A percentile compares a stretch with the other conserved stretches of the same genome.
Conservation (phyloP, 1,284 basidiomycete genomes). For the Hymenochaete sp. region DNA sequence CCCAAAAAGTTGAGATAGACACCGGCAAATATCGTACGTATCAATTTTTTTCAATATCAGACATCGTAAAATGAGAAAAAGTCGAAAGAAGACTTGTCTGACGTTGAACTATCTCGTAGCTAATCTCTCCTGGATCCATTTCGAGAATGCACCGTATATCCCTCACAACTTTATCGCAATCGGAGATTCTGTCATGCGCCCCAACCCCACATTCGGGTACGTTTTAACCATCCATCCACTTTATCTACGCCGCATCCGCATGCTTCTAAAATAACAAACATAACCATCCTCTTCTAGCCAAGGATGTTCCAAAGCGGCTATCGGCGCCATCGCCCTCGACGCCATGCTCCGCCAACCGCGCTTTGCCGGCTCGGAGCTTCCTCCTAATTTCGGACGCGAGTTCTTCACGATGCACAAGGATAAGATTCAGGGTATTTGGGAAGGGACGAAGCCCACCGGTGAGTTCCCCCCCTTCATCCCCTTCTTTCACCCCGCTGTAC, state of each 20-base stretch:
- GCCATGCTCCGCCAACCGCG: constrained; percentile 1
- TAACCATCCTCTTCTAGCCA: constrained; percentile 7
- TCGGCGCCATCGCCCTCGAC: constrained; percentile 17
- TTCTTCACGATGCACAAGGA: constrained; percentile 13
- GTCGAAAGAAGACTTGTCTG: neutral
- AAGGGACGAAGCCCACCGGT: constrained; percentile 11
- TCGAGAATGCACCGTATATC: constrained; percentile 9
- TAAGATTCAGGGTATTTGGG: constrained; percentile 10
- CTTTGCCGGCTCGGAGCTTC: constrained; percentile 1
- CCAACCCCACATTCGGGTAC: constrained; percentile 17
- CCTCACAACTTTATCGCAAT: constrained; percentile 17
- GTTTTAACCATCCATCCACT: neutral
- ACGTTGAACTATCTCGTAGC: neutral
- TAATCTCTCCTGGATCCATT: constrained; percentile 5
- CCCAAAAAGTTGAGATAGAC: constrained; percentile 1
- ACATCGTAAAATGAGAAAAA: neutral
- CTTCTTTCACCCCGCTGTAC: too few species aligned
- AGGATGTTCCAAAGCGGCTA: constrained; percentile 15
- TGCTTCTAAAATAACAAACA: neutral
- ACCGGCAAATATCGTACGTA: constrained; percentile 7
- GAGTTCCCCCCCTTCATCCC: neutral
- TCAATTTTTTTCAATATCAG: neutral
- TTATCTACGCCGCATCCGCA: neutral
- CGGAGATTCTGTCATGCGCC: constrained; percentile 16
- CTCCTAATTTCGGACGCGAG: constrained; percentile 8